phyloP scores from a whole-genome alignment of 768 basidiomycete genomes.

The Leccinum arenicola region DNA sequence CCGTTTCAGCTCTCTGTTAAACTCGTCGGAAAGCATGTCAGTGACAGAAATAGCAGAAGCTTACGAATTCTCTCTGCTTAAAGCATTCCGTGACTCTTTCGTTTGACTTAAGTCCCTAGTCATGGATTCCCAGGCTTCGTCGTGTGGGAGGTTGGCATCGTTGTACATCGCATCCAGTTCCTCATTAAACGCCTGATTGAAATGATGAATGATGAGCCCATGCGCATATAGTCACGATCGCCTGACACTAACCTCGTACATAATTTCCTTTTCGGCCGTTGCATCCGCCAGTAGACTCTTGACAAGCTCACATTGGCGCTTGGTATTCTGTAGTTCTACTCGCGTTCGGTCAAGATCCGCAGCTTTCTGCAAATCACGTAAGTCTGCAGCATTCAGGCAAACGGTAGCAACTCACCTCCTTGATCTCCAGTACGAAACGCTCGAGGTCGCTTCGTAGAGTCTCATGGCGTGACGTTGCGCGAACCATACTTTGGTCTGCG shows the following conservation, averaged over 20 bases:
- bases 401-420: constrained; percentile 46
- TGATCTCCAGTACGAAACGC: constrained; percentile 48
- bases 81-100: constrained; percentile 72
- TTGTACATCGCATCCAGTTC: constrained; percentile 91
- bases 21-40: constrained; percentile 4
- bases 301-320: constrained; percentile 74
- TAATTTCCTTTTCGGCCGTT: constrained; percentile 85
- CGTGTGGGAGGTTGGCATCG: constrained; percentile 75
- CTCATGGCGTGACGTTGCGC: constrained; percentile 54
- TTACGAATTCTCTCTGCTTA: constrained; percentile 78
- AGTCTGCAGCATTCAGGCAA: neutral
- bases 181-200: constrained; percentile 82
- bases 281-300: constrained; percentile 75
- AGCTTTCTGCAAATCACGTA: constrained; percentile 43
- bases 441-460: constrained; percentile 50
- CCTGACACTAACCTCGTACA: constrained; percentile 73
- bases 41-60: constrained; percentile 27
- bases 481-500: constrained; percentile 53
- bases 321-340: constrained; percentile 64
- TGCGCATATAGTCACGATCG: neutral
- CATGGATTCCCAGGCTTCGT: constrained; percentile 82
- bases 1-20: constrained; percentile 61
- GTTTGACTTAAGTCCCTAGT: constrained; percentile 67
- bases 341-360: constrained; percentile 61
- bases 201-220: constrained; percentile 1